Evolutionary conservation across 305 asterid genomes (phyloP), one percentile per base, ranked within the genome.

Genomic region (Ilex paraguariensis): DNA sequence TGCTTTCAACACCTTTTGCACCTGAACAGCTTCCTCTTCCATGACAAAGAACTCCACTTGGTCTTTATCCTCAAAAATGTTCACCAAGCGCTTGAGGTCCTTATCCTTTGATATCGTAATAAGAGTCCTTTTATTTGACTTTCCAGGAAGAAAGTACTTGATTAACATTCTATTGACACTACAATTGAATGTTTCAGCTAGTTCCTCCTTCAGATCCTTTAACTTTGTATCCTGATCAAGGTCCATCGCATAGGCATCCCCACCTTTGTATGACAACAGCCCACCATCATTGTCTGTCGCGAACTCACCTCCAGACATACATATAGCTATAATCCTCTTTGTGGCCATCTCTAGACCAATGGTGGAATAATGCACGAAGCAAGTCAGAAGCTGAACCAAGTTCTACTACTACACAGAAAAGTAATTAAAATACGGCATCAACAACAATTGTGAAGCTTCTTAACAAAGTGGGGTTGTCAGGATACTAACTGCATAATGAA

Each of bases 11-110:
- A 15, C 33, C 15, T 54, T 54, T 54, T 7, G 13, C 30, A 21
- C 6, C 42, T 36, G 42, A 30, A 54, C 32, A 30, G 13, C 32
- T 14, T 54, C 33, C 58, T 54, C 33, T 54, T 3, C 53, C 58
- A 21, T 54, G n/a, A 54, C 33, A 54, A n/a, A 54, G 15, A 54
- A 17, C 31, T 54, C 58, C 12, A 54, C 32, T 28, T 54, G 57
- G n/a, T 54, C 57, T 7, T 8, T 8, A 15, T 54, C 57, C 32
- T 54, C n/a, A 21, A 7, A 54, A 28, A 7, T 7, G 32, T 54
- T 54, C 31, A 54, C 57, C 57, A 54, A 15, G 11, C 57, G 57
- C n/a, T 54, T 15, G 32, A 54, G 32, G 57, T 54, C 57, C 57
- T 54, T 54, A 11, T 54, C 57, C n/a, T 54, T 54, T 7, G 57